These are phyloP conservation scores for Capronia epimyces DNA, from an alignment of 2,329 filamentous ascomycete species.

Conservation along the genomic window DNA sequence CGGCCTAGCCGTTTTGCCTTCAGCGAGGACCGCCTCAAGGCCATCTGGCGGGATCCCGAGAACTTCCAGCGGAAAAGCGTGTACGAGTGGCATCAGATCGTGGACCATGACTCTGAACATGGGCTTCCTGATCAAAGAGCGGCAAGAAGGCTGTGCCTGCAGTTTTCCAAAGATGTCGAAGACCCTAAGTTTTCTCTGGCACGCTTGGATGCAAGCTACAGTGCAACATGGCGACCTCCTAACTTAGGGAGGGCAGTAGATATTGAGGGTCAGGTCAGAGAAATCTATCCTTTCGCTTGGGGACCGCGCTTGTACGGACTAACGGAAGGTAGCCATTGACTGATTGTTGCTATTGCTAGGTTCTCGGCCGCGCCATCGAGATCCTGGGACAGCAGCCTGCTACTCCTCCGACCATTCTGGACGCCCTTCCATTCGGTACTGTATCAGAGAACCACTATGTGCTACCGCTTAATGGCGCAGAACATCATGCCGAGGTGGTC, in stretches of 20 bases:
- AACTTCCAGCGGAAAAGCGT: neutral
- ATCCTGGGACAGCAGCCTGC: constrained; percentile 3
- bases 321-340: neutral
- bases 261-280: constrained; percentile 4
- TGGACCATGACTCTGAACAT: constrained; percentile 4
- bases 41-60: constrained; percentile 2
- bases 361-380: neutral
- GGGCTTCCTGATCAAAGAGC: neutral
- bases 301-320: neutral
- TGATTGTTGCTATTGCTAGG: neutral
- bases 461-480: neutral
- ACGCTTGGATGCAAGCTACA: constrained; percentile 10
- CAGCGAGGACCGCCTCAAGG: neutral
- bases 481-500: neutral
- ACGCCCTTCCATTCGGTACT: neutral
- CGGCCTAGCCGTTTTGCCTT: neutral
- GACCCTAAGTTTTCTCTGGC: neutral
- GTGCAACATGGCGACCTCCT: constrained; percentile 2
- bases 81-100: neutral
- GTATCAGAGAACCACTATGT: neutral
- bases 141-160: constrained; percentile 1
- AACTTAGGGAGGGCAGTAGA: constrained; percentile 3
- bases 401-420: constrained; percentile 2
- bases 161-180: neutral
- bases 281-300: neutral